Conservation (phyloP, 176 grass and related monocot species). For the maize (Zea mays) region DNA sequence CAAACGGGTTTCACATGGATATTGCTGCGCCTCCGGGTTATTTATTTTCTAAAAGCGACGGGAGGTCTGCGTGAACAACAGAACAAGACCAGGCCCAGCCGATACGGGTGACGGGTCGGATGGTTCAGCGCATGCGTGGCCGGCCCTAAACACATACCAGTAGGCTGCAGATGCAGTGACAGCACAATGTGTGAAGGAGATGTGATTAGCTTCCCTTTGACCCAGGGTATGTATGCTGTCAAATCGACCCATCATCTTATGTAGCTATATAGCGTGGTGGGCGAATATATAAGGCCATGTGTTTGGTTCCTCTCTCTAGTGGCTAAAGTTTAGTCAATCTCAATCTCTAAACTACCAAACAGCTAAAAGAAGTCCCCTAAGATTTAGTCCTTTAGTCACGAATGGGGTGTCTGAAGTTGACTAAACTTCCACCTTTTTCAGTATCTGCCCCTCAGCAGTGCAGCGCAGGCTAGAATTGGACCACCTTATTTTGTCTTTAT, state of each 20-base stretch:
- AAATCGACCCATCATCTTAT: background rate
- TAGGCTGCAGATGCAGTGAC: background rate
- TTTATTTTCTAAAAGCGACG: conserved; percentile 44
- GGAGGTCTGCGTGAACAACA: background rate
- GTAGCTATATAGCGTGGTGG: background rate
- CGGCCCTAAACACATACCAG: background rate
- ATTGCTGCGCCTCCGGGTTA: conserved; percentile 13
- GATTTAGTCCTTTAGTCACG: no score
- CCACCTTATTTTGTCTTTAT: no score
- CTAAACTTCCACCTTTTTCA: no score
- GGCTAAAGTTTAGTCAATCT: no score
- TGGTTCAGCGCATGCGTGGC: background rate
- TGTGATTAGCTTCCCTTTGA: conserved; percentile 51
- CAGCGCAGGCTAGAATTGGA: no score
- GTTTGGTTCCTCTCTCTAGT: no score
- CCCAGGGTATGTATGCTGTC: conserved; percentile 8
- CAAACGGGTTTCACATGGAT: conserved; percentile 39
- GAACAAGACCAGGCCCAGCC: background rate
- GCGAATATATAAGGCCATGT: no score
- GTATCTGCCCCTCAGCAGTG: no score
- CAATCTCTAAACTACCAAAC: no score
- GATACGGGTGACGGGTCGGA: background rate
- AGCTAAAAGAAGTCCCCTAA: no score
- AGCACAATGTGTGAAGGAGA: background rate
- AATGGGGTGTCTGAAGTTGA: no score